Percentiles rank a stretch among this genome's conserved stretches.
Conservation (phyloP, 345 rosid genomes). For the Combretum micranthum region DNA sequence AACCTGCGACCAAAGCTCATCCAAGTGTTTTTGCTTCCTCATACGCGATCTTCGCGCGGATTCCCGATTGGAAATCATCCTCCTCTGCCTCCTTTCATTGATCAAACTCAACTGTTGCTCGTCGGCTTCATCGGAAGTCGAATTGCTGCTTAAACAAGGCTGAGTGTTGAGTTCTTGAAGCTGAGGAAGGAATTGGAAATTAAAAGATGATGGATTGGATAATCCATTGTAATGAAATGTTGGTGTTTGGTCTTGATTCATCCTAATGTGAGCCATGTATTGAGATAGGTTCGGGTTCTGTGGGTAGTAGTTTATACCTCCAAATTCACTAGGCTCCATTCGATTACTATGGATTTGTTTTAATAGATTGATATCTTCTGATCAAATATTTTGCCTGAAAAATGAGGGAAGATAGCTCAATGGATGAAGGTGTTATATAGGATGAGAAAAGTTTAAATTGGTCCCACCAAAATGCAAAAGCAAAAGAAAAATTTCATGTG, state of each 20-base stretch:
- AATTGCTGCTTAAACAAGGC: slow-evolving; percentile 12
- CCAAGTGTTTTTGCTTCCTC: slow-evolving; percentile 20
- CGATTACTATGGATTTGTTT: not conserved
- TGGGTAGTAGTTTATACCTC: slow-evolving; percentile 1
- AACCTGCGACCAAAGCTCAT: slow-evolving; percentile 25
- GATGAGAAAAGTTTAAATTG: slow-evolving; percentile 6
- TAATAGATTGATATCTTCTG: slow-evolving; percentile 1
- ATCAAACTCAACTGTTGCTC: slow-evolving; percentile 15
- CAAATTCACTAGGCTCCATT: slow-evolving; percentile 15
- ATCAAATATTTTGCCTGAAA: not conserved
- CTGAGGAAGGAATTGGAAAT: slow-evolving; percentile 5
- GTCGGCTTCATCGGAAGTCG: slow-evolving; percentile 18
- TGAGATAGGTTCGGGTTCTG: slow-evolving; percentile 5
- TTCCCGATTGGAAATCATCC: slow-evolving; percentile 21
- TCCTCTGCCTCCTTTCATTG: slow-evolving; percentile 18
- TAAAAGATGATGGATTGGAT: not conserved
- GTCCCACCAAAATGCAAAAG: slow-evolving; percentile 2
- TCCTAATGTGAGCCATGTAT: slow-evolving; percentile 9
- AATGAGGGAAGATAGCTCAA: not conserved
- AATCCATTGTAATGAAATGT: slow-evolving; percentile 6
- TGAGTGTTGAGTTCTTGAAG: slow-evolving; percentile 1
- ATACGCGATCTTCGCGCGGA: slow-evolving; percentile 18
- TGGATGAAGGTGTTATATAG: slow-evolving; percentile 9
- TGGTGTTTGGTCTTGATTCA: slow-evolving; percentile 15
- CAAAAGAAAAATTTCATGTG: not conserved